phyloP scores from a whole-genome alignment of 2,329 filamentous ascomycete species.

The Ophiostoma sp. region DNA sequence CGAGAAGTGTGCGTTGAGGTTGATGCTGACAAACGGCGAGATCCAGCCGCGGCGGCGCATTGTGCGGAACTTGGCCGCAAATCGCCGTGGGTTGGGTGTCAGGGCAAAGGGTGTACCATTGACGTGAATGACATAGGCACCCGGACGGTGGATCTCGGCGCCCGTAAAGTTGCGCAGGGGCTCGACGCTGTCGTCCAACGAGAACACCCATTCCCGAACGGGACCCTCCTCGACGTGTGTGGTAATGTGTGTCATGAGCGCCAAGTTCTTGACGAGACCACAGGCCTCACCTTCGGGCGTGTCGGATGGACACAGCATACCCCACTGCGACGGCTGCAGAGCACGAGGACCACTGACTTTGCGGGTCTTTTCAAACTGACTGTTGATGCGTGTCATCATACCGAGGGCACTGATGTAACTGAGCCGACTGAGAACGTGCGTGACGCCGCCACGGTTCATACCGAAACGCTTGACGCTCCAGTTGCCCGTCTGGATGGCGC shows the following conservation, averaged over 20 bases:
- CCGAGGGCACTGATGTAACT: slow-evolving; percentile 96
- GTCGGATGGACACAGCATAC: slow-evolving; percentile 96
- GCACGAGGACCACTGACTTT: slow-evolving; percentile 96
- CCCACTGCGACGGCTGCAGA: slow-evolving; percentile 94
- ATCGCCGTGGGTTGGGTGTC: slow-evolving; percentile 81
- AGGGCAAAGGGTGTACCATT: slow-evolving; percentile 93
- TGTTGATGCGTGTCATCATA: slow-evolving; percentile 99
- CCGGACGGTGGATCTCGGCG: slow-evolving; percentile 80
- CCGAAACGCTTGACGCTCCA: slow-evolving; percentile 98
- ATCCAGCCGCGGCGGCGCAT: slow-evolving; percentile 87
- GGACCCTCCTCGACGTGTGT: slow-evolving; percentile 93
- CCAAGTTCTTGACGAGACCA: slow-evolving; percentile 95
- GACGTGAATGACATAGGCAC: slow-evolving; percentile 86
- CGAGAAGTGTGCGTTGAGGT: slow-evolving; percentile 89
- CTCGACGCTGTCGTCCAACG: slow-evolving; percentile 80
- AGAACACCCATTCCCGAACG: slow-evolving; percentile 81
- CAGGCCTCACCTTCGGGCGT: slow-evolving; percentile 98
- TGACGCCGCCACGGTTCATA: slow-evolving; percentile 97
- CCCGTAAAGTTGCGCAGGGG: slow-evolving; percentile 71
- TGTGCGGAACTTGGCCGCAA: slow-evolving; percentile 79
- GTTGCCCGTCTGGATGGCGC: slow-evolving; percentile 95
- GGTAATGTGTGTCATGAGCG: slow-evolving; percentile 98
- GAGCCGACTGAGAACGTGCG: slow-evolving; percentile 89
- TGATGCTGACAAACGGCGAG: slow-evolving; percentile 94
- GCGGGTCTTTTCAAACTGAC: slow-evolving; percentile 97